These are phyloP conservation scores for Sporothrix pallida DNA, from an alignment of 2,329 filamentous ascomycete species.

Conservation along the genomic window DNA sequence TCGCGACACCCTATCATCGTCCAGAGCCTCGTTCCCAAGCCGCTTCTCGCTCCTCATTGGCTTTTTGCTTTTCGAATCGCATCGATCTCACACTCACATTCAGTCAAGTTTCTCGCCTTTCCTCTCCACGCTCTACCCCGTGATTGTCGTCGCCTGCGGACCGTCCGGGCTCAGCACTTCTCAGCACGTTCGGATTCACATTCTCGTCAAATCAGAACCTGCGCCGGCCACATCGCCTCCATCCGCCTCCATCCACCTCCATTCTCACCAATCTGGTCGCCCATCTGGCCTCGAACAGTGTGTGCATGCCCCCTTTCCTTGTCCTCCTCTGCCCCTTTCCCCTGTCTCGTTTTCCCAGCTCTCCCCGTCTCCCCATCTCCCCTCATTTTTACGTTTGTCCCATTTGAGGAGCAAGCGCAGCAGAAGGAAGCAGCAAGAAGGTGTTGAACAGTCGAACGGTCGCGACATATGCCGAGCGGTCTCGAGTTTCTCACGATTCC, in stretches of 20 bases:
- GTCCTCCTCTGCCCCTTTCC: neutral
- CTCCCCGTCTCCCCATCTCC: neutral
- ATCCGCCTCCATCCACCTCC: neutral
- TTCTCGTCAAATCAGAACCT: constrained; percentile 23
- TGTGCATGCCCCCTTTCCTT: neutral
- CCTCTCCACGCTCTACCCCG: neutral
- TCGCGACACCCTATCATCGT: constrained; percentile 58
- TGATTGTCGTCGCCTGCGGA: constrained; percentile 24
- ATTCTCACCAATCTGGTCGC: no score
- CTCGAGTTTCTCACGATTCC: neutral
- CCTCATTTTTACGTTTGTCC: neutral
- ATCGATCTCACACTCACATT: neutral
- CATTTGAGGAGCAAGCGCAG: constrained; percentile 25
- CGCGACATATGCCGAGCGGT: no score
- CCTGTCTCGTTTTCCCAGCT: neutral
- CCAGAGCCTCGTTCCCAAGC: constrained; percentile 49
- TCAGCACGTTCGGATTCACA: neutral
- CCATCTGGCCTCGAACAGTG: constrained; percentile 12
- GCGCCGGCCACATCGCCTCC: neutral
- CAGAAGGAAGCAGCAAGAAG: neutral
- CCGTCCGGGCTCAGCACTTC: neutral
- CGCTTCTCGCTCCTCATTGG: constrained; percentile 53
- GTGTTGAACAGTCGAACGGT: no score
- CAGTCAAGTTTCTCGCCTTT: neutral
- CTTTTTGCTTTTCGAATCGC: constrained; percentile 37